These are phyloP conservation scores for Thermochaetoides thermophila DNA, from an alignment of 495 filamentous ascomycete genomes.

Conservation along the genomic window DNA sequence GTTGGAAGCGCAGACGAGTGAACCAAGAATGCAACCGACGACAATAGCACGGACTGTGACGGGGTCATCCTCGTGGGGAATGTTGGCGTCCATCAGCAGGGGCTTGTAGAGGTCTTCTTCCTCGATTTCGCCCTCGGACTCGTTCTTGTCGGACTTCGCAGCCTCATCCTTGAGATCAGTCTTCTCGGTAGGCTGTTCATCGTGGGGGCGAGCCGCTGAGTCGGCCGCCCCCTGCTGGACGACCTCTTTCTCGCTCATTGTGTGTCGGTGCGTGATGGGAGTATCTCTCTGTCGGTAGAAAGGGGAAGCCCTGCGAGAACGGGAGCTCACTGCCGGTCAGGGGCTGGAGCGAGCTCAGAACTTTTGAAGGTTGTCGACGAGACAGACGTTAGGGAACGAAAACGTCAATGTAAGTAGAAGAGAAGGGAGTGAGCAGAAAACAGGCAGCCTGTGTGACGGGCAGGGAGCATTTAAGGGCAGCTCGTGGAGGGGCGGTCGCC, in stretches of 20 bases:
- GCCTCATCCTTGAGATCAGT: slow-evolving; percentile 12
- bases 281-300: not conserved
- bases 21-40: slow-evolving; percentile 42
- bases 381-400: too few relatives aligned
- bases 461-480: slow-evolving; percentile 1
- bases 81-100: slow-evolving; percentile 28
- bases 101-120: slow-evolving; percentile 32
- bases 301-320: slow-evolving; percentile 1
- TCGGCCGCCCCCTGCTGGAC: too few relatives aligned
- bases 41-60: slow-evolving; percentile 43
- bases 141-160: slow-evolving; percentile 7
- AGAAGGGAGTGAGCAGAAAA: too few relatives aligned
- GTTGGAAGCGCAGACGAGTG: slow-evolving; percentile 49
- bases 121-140: slow-evolving; percentile 10
- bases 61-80: slow-evolving; percentile 32
- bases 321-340: slow-evolving; percentile 1
- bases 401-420: not conserved
- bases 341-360: too few relatives aligned
- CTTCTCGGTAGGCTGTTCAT: slow-evolving; percentile 14
- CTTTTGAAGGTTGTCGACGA: too few relatives aligned
- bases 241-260: slow-evolving; percentile 20
- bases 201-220: too few relatives aligned
- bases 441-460: too few relatives aligned
- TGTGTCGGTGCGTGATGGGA: not conserved
- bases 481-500: not conserved